Conservation (phyloP, 257 asterid species). For the Forsythia suspensa region DNA sequence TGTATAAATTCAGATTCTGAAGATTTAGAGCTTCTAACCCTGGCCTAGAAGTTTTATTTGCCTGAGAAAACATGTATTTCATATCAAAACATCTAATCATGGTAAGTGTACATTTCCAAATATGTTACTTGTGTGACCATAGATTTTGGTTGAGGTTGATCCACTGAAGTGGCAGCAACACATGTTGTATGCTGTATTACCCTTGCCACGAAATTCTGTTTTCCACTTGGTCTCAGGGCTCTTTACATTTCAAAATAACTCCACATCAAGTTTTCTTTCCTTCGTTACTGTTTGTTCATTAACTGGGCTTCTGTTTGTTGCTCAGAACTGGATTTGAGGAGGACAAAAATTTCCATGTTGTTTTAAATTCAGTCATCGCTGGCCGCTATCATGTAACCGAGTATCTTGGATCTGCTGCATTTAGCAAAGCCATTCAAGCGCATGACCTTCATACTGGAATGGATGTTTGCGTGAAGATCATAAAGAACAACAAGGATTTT, state of each 20-base stretch:
- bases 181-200: not conserved
- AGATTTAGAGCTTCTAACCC: not conserved
- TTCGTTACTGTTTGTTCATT: constrained; percentile 7
- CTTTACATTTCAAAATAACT: not conserved
- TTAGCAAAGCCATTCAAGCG: constrained; percentile 99
- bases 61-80: not conserved
- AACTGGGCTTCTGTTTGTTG: constrained; percentile 31
- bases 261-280: not conserved
- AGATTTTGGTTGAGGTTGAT: not conserved
- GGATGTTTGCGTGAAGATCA: constrained; percentile 97
- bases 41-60: not conserved
- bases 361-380: constrained; percentile 83
- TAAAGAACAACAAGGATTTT: constrained; percentile 96
- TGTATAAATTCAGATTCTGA: not conserved
- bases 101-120: not conserved
- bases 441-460: constrained; percentile 99
- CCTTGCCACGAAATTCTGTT: not conserved
- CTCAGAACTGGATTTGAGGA: constrained; percentile 98
- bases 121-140: not conserved
- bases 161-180: not conserved
- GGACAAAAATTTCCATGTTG: constrained; percentile 94
- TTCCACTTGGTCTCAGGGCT: not conserved
- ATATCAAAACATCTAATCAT: not conserved
- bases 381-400: constrained; percentile 99
- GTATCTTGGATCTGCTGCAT: constrained; percentile 99